These are phyloP conservation scores for Kwoniella pini DNA, from an alignment of 768 basidiomycete species.

Conservation along the genomic window DNA sequence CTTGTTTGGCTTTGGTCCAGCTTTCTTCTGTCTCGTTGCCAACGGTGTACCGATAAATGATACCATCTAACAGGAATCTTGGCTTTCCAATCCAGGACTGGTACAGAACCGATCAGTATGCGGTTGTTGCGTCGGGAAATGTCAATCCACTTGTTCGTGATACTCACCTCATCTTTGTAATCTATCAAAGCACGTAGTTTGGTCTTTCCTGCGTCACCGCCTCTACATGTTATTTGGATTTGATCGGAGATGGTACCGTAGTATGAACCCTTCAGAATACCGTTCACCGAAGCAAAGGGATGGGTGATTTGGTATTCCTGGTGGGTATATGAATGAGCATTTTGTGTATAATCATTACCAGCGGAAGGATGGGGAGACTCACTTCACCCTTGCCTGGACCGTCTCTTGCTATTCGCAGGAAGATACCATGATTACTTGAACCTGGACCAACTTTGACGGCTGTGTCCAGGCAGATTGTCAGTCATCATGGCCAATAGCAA, in stretches of 20 bases:
- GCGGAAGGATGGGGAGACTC: constrained; percentile 15
- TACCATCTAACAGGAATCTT: constrained; percentile 80
- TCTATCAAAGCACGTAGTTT: constrained; percentile 80
- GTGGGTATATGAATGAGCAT: too few species aligned
- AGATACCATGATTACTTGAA: constrained; percentile 82
- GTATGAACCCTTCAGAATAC: constrained; percentile 84
- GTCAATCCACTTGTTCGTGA: too few species aligned
- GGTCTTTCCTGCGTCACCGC: constrained; percentile 61
- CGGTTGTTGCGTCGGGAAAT: too few species aligned
- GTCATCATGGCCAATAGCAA: neutral
- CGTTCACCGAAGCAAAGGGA: constrained; percentile 85
- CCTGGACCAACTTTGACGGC: constrained; percentile 63
- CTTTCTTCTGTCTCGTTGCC: constrained; percentile 58
- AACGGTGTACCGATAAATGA: constrained; percentile 78
- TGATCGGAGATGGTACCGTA: constrained; percentile 67
- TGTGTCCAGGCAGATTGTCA: constrained; percentile 3
- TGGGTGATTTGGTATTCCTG: constrained; percentile 78
- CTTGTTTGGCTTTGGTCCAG: constrained; percentile 71
- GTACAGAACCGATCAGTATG: constrained; percentile 28
- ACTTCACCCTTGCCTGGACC: constrained; percentile 70
- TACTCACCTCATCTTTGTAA: constrained; percentile 92
- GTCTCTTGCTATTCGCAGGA: constrained; percentile 72
- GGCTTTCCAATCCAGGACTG: constrained; percentile 87
- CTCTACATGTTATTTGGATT: constrained; percentile 68
- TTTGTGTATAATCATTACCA: neutral